Evolutionary conservation across 495 filamentous ascomycete genomes (phyloP).

Genomic region (Aspergillus haitiensis): DNA sequence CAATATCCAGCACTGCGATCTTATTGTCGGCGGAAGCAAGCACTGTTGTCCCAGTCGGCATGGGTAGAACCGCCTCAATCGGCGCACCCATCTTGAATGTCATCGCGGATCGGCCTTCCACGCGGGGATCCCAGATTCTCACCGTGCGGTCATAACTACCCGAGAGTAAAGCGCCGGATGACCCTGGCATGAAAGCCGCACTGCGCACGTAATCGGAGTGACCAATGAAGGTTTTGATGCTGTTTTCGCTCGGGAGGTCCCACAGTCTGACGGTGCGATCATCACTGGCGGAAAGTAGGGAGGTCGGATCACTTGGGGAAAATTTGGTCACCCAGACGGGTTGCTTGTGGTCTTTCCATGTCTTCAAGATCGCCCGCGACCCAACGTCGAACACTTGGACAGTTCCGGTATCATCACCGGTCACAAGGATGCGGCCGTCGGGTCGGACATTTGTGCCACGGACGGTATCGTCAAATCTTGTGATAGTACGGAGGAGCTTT

Average conservation of each 20-base stretch:
- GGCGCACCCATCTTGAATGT: slow-evolving; percentile 89
- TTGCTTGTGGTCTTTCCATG: slow-evolving; percentile 94
- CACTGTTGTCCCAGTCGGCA: slow-evolving; percentile 81
- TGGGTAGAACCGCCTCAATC: slow-evolving; percentile 80
- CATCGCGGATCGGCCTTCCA: slow-evolving; percentile 68
- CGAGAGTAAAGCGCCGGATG: slow-evolving; percentile 72
- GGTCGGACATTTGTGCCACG: slow-evolving; percentile 81
- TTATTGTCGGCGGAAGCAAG: slow-evolving; percentile 82
- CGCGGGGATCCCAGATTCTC: slow-evolving; percentile 86
- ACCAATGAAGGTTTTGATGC: slow-evolving; percentile 75
- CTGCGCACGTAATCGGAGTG: slow-evolving; percentile 90
- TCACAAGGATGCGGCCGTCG: slow-evolving; percentile 84
- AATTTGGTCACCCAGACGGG: slow-evolving; percentile 91
- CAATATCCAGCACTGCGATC: slow-evolving; percentile 90
- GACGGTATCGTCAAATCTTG: slow-evolving; percentile 84
- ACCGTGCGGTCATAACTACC: slow-evolving; percentile 95
- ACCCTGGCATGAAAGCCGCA: slow-evolving; percentile 81
- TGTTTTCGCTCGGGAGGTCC: slow-evolving; percentile 82
- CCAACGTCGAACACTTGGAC: slow-evolving; percentile 94
- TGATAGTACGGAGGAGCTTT: slow-evolving; percentile 87
- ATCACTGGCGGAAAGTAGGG: slow-evolving; percentile 79
- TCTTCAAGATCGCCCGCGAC: slow-evolving; percentile 88
- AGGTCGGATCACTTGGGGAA: slow-evolving; percentile 80
- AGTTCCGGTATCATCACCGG: slow-evolving; percentile 84
- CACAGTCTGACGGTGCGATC: slow-evolving; percentile 90